Percentiles rank a stretch among this genome's conserved stretches.
phyloP scores from a whole-genome alignment of 2,329 filamentous ascomycete species.

The Phyllosticta capitalensis region DNA sequence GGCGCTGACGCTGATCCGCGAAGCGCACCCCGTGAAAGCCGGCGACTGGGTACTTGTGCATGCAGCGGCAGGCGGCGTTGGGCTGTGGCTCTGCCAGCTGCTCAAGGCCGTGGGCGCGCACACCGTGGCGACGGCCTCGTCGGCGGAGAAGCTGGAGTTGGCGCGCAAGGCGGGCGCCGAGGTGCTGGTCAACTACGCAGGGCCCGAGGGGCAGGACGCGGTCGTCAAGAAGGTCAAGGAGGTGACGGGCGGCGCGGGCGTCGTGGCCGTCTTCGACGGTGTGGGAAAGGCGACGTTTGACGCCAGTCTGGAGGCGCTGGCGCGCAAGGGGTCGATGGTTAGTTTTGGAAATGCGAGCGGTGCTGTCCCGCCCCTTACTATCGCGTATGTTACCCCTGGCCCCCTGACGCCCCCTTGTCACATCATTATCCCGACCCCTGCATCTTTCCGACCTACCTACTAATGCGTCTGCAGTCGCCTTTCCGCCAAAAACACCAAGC shows the following conservation, averaged over 20 bases:
- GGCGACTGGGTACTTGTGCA: conserved; percentile 79
- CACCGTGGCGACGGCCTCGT: conserved; percentile 71
- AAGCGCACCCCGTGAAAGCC: conserved; percentile 59
- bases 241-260: conserved; percentile 63
- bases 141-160: conserved; percentile 59
- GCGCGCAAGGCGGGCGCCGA: conserved; percentile 63
- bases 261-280: conserved; percentile 72
- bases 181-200: conserved; percentile 59
- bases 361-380: conserved; percentile 59
- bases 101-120: conserved; percentile 62
- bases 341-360: conserved; percentile 78
- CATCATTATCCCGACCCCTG: too few relatives aligned
- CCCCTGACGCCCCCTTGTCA: neutral
- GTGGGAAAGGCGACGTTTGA: conserved; percentile 84
- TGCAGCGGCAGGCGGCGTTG: conserved; percentile 73
- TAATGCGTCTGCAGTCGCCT: conserved; percentile 35
- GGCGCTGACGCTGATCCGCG: conserved; percentile 67
- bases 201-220: conserved; percentile 34
- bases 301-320: conserved; percentile 61
- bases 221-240: conserved; percentile 52
- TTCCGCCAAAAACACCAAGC: conserved; percentile 63
- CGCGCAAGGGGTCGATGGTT: conserved; percentile 66
- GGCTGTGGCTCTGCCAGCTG: conserved; percentile 62
- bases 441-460: neutral
- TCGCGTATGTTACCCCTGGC: conserved; percentile 40